A percentile compares a stretch with the other conserved stretches of the same genome.
These are phyloP conservation scores for Anthracocystis setariae DNA, from an alignment of 1,284 basidiomycete genomes.

Conservation along the genomic window DNA sequence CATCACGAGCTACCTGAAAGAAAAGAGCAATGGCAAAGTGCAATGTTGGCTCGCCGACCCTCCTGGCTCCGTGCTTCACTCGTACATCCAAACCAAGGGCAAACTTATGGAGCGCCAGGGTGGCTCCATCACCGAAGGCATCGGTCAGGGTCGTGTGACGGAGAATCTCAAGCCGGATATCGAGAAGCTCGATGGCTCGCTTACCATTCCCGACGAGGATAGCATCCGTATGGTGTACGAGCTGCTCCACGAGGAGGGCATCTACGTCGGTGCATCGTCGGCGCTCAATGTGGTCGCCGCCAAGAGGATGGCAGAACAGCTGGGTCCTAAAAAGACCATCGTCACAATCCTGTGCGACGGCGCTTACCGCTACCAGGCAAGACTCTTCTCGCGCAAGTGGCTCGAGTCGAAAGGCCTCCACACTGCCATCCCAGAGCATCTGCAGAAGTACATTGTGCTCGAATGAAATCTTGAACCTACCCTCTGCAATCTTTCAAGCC, in stretches of 20 bases:
- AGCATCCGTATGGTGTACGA: conserved; percentile 94
- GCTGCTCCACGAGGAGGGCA: conserved; percentile 87
- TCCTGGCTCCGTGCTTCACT: conserved; percentile 90
- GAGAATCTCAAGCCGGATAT: conserved; percentile 89
- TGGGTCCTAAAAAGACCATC: conserved; percentile 82
- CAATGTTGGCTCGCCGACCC: conserved; percentile 96
- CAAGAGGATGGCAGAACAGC: conserved; percentile 82
- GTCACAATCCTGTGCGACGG: conserved; percentile 94
- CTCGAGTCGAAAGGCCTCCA: conserved; percentile 83
- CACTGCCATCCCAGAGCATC: conserved; percentile 81
- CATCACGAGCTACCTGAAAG: conserved; percentile 83
- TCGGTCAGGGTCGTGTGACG: conserved; percentile 97
- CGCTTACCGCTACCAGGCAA: conserved; percentile 94
- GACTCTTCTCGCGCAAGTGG: conserved; percentile 96
- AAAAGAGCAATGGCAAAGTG: conserved; percentile 81
- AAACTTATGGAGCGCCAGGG: conserved; percentile 81
- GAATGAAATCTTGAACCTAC: conserved; percentile 16
- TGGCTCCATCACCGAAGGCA: conserved; percentile 96
- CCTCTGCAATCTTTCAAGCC: not conserved
- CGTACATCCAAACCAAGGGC: conserved; percentile 81
- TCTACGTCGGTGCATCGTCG: conserved; percentile 95
- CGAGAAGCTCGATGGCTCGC: conserved; percentile 78
- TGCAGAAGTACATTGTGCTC: conserved; percentile 91
- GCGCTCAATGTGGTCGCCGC: conserved; percentile 96
- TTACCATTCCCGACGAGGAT: conserved; percentile 88